Percentiles rank a stretch among this genome's conserved stretches.
Conservation (phyloP, 2,329 filamentous ascomycete species). For the Aureobasidium sp. region DNA sequence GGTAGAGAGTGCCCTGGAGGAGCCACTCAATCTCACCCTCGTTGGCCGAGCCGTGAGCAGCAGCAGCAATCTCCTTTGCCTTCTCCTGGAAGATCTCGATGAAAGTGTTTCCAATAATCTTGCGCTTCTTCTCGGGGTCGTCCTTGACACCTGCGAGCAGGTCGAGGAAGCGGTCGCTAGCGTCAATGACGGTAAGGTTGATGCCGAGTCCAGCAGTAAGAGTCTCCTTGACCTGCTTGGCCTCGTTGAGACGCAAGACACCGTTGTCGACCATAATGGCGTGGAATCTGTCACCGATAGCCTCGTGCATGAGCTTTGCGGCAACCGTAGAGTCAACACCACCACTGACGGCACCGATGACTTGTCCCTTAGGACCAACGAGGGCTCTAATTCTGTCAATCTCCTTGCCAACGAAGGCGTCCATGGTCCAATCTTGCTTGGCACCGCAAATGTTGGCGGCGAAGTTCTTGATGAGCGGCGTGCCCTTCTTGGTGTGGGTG, state of each 20-base stretch:
- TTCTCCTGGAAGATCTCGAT: constrained; percentile 79
- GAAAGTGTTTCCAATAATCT: constrained; percentile 77
- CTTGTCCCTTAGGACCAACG: constrained; percentile 74
- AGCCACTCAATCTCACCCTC: constrained; percentile 79
- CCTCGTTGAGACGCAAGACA: constrained; percentile 79
- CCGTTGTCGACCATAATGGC: constrained; percentile 82
- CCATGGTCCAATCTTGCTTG: constrained; percentile 74
- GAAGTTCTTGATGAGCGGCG: constrained; percentile 71
- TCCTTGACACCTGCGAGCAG: constrained; percentile 64
- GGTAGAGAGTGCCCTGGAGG: constrained; percentile 78
- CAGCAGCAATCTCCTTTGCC: constrained; percentile 64
- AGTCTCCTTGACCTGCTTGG: constrained; percentile 69
- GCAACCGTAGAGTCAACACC: constrained; percentile 88
- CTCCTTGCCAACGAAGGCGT: constrained; percentile 71
- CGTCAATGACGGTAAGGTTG: constrained; percentile 83
- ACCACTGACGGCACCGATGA: constrained; percentile 70
- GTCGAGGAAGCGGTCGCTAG: constrained; percentile 65
- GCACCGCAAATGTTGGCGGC: constrained; percentile 73
- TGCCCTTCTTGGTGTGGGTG: constrained; percentile 62
- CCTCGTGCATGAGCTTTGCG: constrained; percentile 75
- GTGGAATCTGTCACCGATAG: constrained; percentile 78
- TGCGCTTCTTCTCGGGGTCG: constrained; percentile 78
- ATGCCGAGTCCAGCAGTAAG: constrained; percentile 74
- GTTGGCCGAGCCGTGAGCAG: constrained; percentile 55
- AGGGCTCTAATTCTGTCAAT: constrained; percentile 70